phyloP scores from a whole-genome alignment of 306 rosid species.

The Citrullus amarus region DNA sequence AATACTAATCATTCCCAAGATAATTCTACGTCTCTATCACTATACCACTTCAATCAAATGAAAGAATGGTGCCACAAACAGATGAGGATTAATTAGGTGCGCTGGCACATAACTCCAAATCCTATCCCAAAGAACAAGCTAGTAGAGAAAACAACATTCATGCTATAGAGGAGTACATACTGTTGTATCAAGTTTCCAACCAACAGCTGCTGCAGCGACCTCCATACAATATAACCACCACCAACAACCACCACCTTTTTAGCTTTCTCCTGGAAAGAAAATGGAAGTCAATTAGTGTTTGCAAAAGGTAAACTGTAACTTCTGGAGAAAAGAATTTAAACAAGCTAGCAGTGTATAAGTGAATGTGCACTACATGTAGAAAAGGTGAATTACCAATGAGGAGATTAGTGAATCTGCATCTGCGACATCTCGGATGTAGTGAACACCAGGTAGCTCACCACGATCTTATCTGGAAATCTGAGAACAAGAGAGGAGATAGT shows the following conservation, averaged over 20 bases:
- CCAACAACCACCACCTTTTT: conserved; percentile 77
- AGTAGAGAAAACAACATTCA: background rate
- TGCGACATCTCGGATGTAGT: conserved; percentile 83
- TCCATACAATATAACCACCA: conserved; percentile 97
- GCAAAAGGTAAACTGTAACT: background rate
- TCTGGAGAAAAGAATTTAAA: background rate
- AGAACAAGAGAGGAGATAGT: conserved; percentile 12
- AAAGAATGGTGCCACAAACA: background rate
- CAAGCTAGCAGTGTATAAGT: background rate
- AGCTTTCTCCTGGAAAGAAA: conserved; percentile 48
- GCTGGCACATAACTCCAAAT: background rate
- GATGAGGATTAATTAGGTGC: background rate
- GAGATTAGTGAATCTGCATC: conserved; percentile 76
- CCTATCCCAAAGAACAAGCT: background rate
- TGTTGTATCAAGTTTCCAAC: conserved; percentile 90
- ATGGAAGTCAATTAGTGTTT: background rate
- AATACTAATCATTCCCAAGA: background rate
- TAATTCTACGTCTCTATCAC: background rate
- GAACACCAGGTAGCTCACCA: conserved; percentile 80
- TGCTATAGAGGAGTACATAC: conserved; percentile 24
- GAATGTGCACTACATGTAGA: background rate
- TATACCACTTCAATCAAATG: conserved; percentile 1
- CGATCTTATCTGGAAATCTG: conserved; percentile 86
- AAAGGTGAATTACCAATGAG: conserved; percentile 40
- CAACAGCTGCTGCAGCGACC: conserved; percentile 91